These are phyloP conservation scores for Crucibulum laeve DNA, from an alignment of 768 basidiomycete genomes.

Conservation along the genomic window DNA sequence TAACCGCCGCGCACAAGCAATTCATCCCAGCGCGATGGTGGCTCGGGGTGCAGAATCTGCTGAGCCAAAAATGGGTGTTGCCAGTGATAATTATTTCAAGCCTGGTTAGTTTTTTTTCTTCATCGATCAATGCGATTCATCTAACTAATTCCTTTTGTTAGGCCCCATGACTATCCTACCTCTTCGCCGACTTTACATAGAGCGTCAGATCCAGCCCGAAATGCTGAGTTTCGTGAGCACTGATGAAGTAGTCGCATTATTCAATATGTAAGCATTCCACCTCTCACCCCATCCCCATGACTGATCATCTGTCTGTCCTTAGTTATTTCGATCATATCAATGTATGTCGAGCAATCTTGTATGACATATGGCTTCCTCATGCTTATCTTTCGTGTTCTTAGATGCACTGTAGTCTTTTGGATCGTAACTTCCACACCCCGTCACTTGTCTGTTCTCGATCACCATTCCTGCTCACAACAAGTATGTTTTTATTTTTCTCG, in stretches of 20 bases:
- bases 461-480: slow-evolving; percentile 92
- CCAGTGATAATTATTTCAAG: slow-evolving; percentile 87
- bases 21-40: slow-evolving; percentile 32
- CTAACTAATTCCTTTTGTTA: slow-evolving; percentile 19
- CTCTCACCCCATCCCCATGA: slow-evolving; percentile 6
- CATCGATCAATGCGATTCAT: not conserved
- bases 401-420: slow-evolving; percentile 80
- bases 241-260: slow-evolving; percentile 88
- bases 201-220: slow-evolving; percentile 88
- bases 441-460: slow-evolving; percentile 91
- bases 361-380: no score
- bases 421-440: slow-evolving; percentile 89
- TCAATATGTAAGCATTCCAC: slow-evolving; percentile 68
- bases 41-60: slow-evolving; percentile 31
- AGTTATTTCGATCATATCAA: slow-evolving; percentile 78
- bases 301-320: slow-evolving; percentile 8
- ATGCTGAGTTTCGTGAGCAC: slow-evolving; percentile 86
- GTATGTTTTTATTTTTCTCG: slow-evolving; percentile 36
- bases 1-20: slow-evolving; percentile 58
- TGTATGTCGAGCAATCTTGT: slow-evolving; percentile 34
- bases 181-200: slow-evolving; percentile 76
- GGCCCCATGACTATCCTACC: slow-evolving; percentile 89
- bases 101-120: slow-evolving; percentile 51
- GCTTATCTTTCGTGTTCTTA: slow-evolving; percentile 20
- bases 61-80: slow-evolving; percentile 65